Conservation (phyloP, 2,329 filamentous ascomycete genomes). For the Hypoxylon sp. region DNA sequence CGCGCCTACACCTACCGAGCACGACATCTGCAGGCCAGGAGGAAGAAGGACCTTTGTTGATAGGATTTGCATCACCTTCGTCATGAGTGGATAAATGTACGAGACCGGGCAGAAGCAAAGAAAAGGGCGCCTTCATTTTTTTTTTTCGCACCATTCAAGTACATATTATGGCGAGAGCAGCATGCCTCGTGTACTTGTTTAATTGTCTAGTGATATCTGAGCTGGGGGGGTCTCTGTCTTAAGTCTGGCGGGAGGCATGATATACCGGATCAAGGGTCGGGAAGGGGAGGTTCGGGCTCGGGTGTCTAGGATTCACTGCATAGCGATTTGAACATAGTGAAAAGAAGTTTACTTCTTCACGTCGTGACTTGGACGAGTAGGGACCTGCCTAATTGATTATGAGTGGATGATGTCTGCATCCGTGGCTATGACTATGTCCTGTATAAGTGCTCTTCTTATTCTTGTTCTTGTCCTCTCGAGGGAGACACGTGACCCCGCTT, state of each 20-base stretch:
- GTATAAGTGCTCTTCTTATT: background rate
- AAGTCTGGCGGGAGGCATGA: background rate
- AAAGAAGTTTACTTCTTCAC: background rate
- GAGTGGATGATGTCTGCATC: background rate
- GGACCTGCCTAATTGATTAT: no score
- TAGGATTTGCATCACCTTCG: slow-evolving; percentile 1
- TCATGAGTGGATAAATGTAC: slow-evolving; percentile 32
- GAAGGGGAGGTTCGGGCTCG: background rate
- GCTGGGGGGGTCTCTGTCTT: background rate
- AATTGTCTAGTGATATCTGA: background rate
- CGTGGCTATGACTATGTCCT: background rate
- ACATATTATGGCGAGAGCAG: slow-evolving; percentile 1
- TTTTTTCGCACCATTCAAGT: background rate
- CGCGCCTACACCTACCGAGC: slow-evolving; percentile 9
- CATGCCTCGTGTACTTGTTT: background rate
- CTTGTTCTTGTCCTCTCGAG: no score
- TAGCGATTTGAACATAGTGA: background rate
- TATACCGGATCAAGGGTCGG: background rate
- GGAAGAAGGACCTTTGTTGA: background rate
- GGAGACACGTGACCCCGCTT: background rate
- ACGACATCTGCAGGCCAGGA: background rate
- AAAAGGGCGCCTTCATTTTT: slow-evolving; percentile 8
- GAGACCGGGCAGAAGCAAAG: slow-evolving; percentile 18
- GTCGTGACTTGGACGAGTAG: background rate
- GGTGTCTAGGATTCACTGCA: background rate